Conservation (phyloP, 257 asterid species). For the Paulownia fortunei region DNA sequence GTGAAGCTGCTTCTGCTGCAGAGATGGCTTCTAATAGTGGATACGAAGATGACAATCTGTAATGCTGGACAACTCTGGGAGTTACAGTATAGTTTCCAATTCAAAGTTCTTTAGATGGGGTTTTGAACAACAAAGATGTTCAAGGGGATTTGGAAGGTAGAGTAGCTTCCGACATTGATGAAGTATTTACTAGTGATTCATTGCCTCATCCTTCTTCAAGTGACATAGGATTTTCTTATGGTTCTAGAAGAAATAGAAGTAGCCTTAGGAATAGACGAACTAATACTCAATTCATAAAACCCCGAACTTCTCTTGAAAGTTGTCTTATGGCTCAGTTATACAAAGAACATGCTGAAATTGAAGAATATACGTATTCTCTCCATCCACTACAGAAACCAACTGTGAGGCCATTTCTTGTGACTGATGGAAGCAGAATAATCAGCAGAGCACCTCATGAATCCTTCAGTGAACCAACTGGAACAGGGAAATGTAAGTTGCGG, state of each 20-base stretch:
- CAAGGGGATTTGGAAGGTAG: constrained; percentile 39
- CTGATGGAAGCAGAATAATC: constrained; percentile 64
- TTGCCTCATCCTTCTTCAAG: constrained; percentile 42
- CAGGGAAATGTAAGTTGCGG: constrained; percentile 30
- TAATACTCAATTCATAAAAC: constrained; percentile 46
- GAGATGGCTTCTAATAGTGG: constrained; percentile 52
- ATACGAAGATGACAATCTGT: constrained; percentile 33
- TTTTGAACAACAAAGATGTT: constrained; percentile 34
- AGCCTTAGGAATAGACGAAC: constrained; percentile 57
- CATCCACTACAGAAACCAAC: constrained; percentile 43
- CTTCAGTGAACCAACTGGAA: constrained; percentile 31
- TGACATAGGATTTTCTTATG: constrained; percentile 52
- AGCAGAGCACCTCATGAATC: constrained; percentile 42
- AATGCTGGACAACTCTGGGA: constrained; percentile 24
- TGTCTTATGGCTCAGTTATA: constrained; percentile 87
- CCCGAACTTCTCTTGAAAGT: constrained; percentile 75
- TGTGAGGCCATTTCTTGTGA: constrained; percentile 57
- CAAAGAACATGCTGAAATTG: constrained; percentile 51
- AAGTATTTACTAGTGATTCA: constrained; percentile 35
- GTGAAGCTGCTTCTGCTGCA: constrained; percentile 31
- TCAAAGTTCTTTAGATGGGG: constrained; percentile 26
- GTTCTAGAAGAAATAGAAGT: constrained; percentile 50
- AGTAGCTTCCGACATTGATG: constrained; percentile 36
- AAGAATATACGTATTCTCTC: constrained; percentile 46
- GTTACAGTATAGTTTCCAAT: constrained; percentile 24